A percentile compares a stretch with the other conserved stretches of the same genome.
Evolutionary conservation across 1,284 basidiomycete genomes (phyloP).

Genomic region (Pholiota adiposa): DNA sequence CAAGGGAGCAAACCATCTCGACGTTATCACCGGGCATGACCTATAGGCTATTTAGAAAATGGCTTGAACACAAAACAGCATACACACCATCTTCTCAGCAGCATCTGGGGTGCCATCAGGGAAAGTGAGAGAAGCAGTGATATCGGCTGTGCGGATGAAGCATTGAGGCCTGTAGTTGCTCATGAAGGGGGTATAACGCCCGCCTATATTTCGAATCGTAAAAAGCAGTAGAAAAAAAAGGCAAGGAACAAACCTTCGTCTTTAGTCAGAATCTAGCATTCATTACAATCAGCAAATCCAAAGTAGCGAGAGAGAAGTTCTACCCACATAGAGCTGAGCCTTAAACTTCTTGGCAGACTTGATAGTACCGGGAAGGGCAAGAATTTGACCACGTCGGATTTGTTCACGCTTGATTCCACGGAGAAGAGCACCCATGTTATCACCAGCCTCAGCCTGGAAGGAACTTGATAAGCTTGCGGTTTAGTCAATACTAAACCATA

Average conservation of each 20-base stretch:
- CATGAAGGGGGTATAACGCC: constrained; percentile 98
- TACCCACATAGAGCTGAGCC: constrained; percentile 85
- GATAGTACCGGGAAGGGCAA: constrained; percentile 91
- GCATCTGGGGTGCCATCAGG: constrained; percentile 81
- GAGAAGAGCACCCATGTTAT: constrained; percentile 98
- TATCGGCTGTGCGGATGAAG: constrained; percentile 95
- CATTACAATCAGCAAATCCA: constrained; percentile 4
- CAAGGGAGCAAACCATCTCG: constrained; percentile 87
- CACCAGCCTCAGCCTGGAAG: constrained; percentile 89
- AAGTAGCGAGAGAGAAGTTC: not conserved
- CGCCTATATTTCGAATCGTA: constrained; percentile 47
- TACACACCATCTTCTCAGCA: constrained; percentile 78
- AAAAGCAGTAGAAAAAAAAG: not conserved
- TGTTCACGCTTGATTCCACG: constrained; percentile 99
- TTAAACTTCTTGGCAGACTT: constrained; percentile 95
- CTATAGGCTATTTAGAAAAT: constrained; percentile 42
- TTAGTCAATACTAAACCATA: not conserved
- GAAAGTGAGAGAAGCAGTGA: constrained; percentile 88
- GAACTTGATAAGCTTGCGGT: not conserved
- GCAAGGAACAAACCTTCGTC: constrained; percentile 69
- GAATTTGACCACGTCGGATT: constrained; percentile 91
- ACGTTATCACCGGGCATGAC: constrained; percentile 99
- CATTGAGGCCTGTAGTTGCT: constrained; percentile 96
- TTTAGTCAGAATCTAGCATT: constrained; percentile 82
- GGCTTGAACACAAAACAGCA: not conserved